Evolutionary conservation across 108 stramenopile genomes (phyloP).

Genomic region (Cylindrotheca fusiformis): DNA sequence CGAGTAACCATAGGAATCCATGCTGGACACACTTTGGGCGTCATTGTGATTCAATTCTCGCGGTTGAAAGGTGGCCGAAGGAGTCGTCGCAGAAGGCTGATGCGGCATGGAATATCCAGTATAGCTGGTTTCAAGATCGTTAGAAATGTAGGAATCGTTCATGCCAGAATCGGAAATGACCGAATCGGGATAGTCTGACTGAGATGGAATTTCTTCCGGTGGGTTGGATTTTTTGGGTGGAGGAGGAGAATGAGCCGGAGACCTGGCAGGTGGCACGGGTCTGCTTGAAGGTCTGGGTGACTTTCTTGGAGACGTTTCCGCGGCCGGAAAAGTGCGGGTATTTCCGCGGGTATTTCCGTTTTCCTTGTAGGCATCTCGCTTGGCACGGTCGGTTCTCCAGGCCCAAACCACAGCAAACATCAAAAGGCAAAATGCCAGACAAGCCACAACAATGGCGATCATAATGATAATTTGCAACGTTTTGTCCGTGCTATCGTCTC

Average conservation of each 20-base stretch:
- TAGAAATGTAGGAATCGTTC: slow-evolving; percentile 28
- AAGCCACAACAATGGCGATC: slow-evolving; percentile 58
- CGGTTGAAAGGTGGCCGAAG: neutral
- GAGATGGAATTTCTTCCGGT: slow-evolving; percentile 1
- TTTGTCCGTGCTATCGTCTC: slow-evolving; percentile 3
- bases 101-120: slow-evolving; percentile 19
- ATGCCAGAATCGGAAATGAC: slow-evolving; percentile 13
- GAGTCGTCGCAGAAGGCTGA: neutral
- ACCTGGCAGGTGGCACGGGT: neutral
- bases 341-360: slow-evolving; percentile 1
- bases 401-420: slow-evolving; percentile 54
- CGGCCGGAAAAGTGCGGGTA: neutral
- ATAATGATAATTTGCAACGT: slow-evolving; percentile 53
- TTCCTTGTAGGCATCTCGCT: slow-evolving; percentile 27
- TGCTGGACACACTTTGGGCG: slow-evolving; percentile 47
- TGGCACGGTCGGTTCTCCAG: slow-evolving; percentile 39
- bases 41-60: slow-evolving; percentile 31
- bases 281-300: neutral
- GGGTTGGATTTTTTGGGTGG: neutral
- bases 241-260: neutral
- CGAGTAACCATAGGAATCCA: slow-evolving; percentile 65
- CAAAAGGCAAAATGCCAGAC: slow-evolving; percentile 45
- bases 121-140: slow-evolving; percentile 48
- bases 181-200: slow-evolving; percentile 23
- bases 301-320: neutral